phyloP scores from a whole-genome alignment of 148 eudicot species.

The Dianthus caryophyllus region DNA sequence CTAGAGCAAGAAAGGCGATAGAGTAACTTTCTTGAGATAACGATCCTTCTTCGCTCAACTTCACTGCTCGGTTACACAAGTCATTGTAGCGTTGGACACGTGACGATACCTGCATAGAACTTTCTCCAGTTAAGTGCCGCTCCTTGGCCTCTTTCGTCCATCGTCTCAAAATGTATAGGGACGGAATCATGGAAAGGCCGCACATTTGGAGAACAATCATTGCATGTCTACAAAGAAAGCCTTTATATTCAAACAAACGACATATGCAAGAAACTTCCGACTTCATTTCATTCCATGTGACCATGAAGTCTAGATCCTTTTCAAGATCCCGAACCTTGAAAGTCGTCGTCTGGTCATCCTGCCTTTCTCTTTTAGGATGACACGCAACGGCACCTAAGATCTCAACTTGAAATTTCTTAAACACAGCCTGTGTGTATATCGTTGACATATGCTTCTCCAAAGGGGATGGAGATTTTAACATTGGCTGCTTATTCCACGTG shows the following conservation, averaged over 20 bases:
- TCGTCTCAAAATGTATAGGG: slow-evolving; percentile 75
- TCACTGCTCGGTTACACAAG: slow-evolving; percentile 70
- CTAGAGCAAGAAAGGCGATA: slow-evolving; percentile 60
- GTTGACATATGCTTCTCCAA: slow-evolving; percentile 82
- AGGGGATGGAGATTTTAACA: slow-evolving; percentile 87
- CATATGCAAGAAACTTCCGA: slow-evolving; percentile 80
- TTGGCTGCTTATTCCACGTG: slow-evolving; percentile 80
- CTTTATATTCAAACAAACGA: slow-evolving; percentile 82
- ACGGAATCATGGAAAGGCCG: slow-evolving; percentile 69
- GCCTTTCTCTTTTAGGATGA: slow-evolving; percentile 62
- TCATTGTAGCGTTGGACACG: slow-evolving; percentile 80
- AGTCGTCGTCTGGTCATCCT: slow-evolving; percentile 47
- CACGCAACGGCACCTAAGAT: slow-evolving; percentile 93
- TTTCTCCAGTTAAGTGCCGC: slow-evolving; percentile 48
- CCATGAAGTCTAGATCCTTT: slow-evolving; percentile 58
- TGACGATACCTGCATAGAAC: slow-evolving; percentile 50
- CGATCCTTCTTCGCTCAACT: slow-evolving; percentile 91
- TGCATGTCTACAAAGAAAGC: slow-evolving; percentile 89
- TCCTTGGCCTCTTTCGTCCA: slow-evolving; percentile 90
- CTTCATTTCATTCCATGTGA: slow-evolving; percentile 60
- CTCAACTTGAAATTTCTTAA: slow-evolving; percentile 82
- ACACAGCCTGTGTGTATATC: slow-evolving; percentile 68
- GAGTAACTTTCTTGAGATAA: slow-evolving; percentile 78
- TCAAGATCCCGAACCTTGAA: slow-evolving; percentile 74
- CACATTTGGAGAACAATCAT: slow-evolving; percentile 92